These are phyloP conservation scores for Theobroma cacao DNA, from an alignment of 345 rosid species.

Conservation along the genomic window DNA sequence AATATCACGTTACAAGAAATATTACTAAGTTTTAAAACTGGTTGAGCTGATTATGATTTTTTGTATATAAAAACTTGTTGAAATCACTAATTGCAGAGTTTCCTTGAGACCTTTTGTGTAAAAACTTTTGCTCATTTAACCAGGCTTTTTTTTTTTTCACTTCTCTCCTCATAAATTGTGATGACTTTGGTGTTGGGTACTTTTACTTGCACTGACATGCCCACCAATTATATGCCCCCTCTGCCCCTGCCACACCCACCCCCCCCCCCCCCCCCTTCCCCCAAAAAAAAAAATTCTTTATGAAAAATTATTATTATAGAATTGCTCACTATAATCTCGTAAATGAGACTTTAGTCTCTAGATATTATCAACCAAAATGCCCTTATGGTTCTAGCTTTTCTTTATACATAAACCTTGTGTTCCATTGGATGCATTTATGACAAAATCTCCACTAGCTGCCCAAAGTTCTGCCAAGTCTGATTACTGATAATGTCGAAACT, in stretches of 20 bases:
- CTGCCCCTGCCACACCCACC: too few relatives aligned
- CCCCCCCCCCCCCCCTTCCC: too few relatives aligned
- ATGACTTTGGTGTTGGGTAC: too few relatives aligned
- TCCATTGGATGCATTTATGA: neutral
- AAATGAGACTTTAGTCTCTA: neutral
- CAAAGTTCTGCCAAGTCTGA: neutral
- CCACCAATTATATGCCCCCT: too few relatives aligned
- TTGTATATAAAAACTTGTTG: neutral
- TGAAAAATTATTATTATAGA: too few relatives aligned
- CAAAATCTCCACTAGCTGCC: neutral
- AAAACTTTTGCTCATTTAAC: neutral
- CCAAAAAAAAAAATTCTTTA: too few relatives aligned
- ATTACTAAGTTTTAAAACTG: neutral
- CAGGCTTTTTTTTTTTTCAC: neutral
- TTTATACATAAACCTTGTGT: too few relatives aligned
- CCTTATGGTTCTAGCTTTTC: neutral
- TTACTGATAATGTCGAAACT: neutral
- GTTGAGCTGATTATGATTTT: neutral
- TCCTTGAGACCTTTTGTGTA: neutral
- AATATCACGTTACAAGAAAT: neutral
- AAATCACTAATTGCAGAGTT: neutral
- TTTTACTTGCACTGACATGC: too few relatives aligned
- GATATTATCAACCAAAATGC: neutral
- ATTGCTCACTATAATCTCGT: neutral
- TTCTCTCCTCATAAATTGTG: neutral